These are phyloP conservation scores for Stagonosporopsis chrysanthemi DNA, from an alignment of 2,329 filamentous ascomycete species.

Conservation along the genomic window DNA sequence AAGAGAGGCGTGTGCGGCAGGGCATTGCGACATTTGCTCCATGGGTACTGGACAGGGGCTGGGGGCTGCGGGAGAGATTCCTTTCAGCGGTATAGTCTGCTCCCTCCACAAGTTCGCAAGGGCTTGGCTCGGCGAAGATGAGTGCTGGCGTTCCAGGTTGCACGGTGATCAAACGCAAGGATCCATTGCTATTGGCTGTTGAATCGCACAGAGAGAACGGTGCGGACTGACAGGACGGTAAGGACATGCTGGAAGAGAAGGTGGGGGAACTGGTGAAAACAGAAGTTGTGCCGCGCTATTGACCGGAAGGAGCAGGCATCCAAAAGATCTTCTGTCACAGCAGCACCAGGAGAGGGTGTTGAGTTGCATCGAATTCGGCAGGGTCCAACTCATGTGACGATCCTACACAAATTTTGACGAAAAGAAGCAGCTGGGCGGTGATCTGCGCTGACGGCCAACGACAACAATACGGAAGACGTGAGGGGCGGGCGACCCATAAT, in stretches of 20 bases:
- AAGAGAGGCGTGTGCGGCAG: conserved; percentile 18
- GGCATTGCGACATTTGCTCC: conserved; percentile 30
- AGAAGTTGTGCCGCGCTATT: background rate
- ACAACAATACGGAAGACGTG: conserved; percentile 24
- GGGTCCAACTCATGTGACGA: conserved; percentile 39
- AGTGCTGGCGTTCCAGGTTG: conserved; percentile 19
- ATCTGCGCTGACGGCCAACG: conserved; percentile 32
- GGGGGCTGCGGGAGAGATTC: conserved; percentile 18
- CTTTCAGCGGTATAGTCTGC: conserved; percentile 21
- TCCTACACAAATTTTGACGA: conserved; percentile 31
- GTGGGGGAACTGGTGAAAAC: conserved; percentile 5
- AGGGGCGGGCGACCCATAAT: conserved; percentile 23
- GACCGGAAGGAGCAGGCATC: conserved; percentile 14
- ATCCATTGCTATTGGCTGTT: conserved; percentile 23
- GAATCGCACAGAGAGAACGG: background rate
- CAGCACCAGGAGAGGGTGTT: conserved; percentile 2
- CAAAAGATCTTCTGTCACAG: conserved; percentile 16
- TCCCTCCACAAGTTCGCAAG: conserved; percentile 15
- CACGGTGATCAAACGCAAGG: conserved; percentile 32
- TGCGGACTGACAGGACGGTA: conserved; percentile 7
- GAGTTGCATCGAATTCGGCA: conserved; percentile 29
- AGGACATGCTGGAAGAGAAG: background rate
- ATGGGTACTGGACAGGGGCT: conserved; percentile 15
- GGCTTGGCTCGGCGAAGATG: conserved; percentile 25
- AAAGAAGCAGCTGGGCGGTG: conserved; percentile 26